These are phyloP conservation scores for Umbelopsis ramanniana DNA, from an alignment of 192 early-diverging fungal species.

Conservation along the genomic window DNA sequence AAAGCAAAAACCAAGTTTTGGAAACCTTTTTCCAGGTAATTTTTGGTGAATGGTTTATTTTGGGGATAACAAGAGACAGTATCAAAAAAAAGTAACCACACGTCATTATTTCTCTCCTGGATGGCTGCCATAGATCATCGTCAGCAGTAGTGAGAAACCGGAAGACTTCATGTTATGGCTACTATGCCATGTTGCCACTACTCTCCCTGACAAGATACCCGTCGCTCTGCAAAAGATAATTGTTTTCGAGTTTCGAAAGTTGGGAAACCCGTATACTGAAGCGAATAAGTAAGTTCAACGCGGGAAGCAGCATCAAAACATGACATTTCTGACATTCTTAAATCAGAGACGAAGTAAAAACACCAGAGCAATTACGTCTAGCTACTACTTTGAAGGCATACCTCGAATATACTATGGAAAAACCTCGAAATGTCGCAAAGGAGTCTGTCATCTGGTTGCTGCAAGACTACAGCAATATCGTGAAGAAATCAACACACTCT, in stretches of 20 bases:
- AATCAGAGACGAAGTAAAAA: not conserved
- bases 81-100: too few species aligned
- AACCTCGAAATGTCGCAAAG: not conserved
- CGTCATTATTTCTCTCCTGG: not conserved
- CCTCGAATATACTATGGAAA: not conserved
- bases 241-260: not conserved
- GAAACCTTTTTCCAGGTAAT: too few species aligned
- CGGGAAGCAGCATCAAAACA: not conserved
- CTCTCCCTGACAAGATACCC: not conserved
- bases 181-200: not conserved
- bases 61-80: too few species aligned
- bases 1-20: too few species aligned
- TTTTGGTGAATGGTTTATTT: too few species aligned
- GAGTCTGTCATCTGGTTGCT: not conserved
- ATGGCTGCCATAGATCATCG: not conserved
- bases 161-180: not conserved
- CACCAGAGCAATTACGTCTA: not conserved
- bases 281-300: not conserved
- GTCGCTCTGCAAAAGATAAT: not conserved
- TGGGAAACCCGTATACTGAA: conserved; percentile 6
- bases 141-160: not conserved
- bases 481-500: not conserved
- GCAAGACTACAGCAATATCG: not conserved
- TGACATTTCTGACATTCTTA: not conserved
- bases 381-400: not conserved